These are phyloP conservation scores for Sporothrix pallida DNA, from an alignment of 2,329 filamentous ascomycete species.

Conservation along the genomic window DNA sequence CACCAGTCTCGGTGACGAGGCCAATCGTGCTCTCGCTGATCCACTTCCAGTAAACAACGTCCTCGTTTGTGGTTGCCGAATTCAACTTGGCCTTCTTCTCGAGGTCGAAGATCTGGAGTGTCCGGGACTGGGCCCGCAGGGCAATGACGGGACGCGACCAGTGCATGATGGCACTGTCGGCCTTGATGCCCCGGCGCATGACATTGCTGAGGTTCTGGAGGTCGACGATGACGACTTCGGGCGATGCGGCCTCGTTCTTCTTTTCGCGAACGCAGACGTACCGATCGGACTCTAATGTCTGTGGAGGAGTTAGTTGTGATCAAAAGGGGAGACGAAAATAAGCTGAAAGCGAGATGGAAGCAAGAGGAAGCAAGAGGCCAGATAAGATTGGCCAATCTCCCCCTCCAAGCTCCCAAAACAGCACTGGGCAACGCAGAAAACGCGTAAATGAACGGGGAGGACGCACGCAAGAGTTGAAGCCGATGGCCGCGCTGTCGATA, in stretches of 20 bases:
- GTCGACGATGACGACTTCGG: constrained; percentile 96
- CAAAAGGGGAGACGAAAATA: neutral
- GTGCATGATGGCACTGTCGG: constrained; percentile 99
- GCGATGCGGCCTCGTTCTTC: constrained; percentile 79
- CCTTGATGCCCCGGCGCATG: constrained; percentile 93
- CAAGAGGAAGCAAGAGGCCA: neutral
- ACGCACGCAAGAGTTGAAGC: constrained; percentile 86
- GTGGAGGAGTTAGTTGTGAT: constrained; percentile 35
- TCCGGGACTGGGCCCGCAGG: constrained; percentile 90
- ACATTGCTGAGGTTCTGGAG: constrained; percentile 98
- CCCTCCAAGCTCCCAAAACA: neutral
- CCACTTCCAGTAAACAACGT: constrained; percentile 99
- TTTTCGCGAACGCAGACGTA: constrained; percentile 97
- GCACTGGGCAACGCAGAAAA: constrained; percentile 24
- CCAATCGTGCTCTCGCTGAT: constrained; percentile 88
- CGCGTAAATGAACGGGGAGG: constrained; percentile 30
- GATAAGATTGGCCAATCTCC: constrained; percentile 3
- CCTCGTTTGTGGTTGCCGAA: constrained; percentile 94
- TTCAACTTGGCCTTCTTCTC: constrained; percentile 93
- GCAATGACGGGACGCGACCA: constrained; percentile 96
- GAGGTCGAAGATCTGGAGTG: constrained; percentile 97
- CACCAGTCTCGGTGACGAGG: constrained; percentile 85
- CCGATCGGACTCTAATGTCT: constrained; percentile 98
- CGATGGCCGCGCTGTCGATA: constrained; percentile 61
- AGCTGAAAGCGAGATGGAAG: neutral